Base-by-base conservation (phyloP, 169 alveolate species). In the Babesia sp. region DNA sequence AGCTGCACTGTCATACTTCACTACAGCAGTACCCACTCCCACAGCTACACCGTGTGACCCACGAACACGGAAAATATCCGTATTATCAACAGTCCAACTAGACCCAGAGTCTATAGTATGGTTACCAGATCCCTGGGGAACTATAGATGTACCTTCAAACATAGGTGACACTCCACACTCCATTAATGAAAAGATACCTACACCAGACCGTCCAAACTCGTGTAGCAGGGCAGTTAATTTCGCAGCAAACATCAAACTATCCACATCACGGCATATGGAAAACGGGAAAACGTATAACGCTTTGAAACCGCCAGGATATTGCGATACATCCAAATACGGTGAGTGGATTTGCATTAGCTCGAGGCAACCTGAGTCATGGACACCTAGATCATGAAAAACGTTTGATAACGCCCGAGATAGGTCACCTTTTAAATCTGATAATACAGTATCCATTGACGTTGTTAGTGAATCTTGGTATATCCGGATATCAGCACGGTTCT, bases 1-100 rank as follows among this genome's bases (percentile, higher is more conserved):
- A 20, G 6, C 2, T 4, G 33, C 33, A 2, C 59, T 22, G 28
- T 55, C 59, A 45, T 36, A 69, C 26, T 41, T 51, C 24, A 69
- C 79, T 1, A 69, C 59, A 14, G 70, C 58, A 5, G 36, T 69
- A 29, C 79, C 79, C 1, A 44, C 57, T 5, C 22, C 50, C 22
- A 69, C 2, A 16, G 79, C 79, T 0, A 69, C 46, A 31, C 64
- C 79, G 33, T 69, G 67, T 11, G 79, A 51, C 14, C 59, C 79
- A 20, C 28, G 57, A 0, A 69, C n/a, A 42, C 34, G 31, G 0
- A 69, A 14, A 0, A 33, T 28, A n/a, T 31, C 70, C 1, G 70
- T 37, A 46, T 55, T 33, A 24, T 69, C 68, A 1, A 55, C 58
- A 0, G 37, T 14, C 79, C 68, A 69, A 22, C 28, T 20, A 22